phyloP scores from a whole-genome alignment of 2,329 filamentous ascomycete species.

The Fusarium cicatricum region DNA sequence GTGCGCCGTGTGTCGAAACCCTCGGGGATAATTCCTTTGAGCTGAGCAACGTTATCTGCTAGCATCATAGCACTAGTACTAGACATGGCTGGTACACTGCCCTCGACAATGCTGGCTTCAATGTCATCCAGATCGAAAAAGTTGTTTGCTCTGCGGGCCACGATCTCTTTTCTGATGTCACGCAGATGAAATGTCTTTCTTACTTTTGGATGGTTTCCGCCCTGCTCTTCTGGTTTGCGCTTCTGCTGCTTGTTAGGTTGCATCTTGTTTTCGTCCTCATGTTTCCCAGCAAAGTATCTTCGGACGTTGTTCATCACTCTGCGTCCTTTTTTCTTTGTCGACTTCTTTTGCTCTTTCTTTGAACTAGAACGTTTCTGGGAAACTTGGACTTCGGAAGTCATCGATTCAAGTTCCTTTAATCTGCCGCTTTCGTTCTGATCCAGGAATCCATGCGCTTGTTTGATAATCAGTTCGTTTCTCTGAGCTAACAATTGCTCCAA shows the following conservation, averaged over 20 bases:
- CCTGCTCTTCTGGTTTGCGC: background rate
- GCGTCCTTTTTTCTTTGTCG: background rate
- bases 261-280: background rate
- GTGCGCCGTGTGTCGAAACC: conserved; percentile 21
- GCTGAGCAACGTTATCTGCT: conserved; percentile 1
- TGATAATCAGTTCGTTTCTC: too few species aligned
- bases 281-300: background rate
- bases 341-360: background rate
- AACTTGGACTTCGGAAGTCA: background rate
- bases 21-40: conserved; percentile 10
- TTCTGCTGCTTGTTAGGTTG: background rate
- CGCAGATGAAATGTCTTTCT: too few species aligned
- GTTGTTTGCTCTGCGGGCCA: too few species aligned
- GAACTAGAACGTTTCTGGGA: too few species aligned
- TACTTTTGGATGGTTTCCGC: background rate
- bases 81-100: background rate
- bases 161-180: too few species aligned
- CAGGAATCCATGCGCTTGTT: too few species aligned
- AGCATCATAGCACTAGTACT: background rate
- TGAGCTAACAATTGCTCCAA: too few species aligned
- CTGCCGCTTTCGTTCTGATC: too few species aligned
- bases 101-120: too few species aligned
- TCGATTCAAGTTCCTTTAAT: too few species aligned
- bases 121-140: too few species aligned
- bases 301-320: background rate